Evolutionary conservation across 1,284 basidiomycete species (phyloP).

Genomic region (Amylostereum chailletii): DNA sequence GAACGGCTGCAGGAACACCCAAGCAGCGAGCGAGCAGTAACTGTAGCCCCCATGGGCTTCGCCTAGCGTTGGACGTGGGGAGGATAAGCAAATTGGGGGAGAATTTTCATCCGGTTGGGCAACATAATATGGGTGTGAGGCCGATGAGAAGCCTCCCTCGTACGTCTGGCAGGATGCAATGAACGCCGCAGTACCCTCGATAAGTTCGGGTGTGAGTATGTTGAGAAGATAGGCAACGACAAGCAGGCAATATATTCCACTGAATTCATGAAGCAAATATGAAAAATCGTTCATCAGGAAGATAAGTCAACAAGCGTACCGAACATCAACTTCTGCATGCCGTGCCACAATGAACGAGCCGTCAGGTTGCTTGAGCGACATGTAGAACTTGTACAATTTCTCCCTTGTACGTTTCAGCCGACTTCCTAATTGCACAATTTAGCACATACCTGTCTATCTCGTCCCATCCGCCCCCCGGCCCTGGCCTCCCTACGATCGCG

Average conservation of each 20-base stretch:
- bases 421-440: too few species aligned
- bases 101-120: constrained; percentile 2
- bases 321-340: constrained; percentile 89
- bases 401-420: constrained; percentile 28
- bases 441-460: constrained; percentile 60
- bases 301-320: constrained; percentile 36
- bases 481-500: constrained; percentile 73
- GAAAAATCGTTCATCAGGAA: neutral
- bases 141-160: constrained; percentile 91
- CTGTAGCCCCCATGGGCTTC: constrained; percentile 99
- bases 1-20: constrained; percentile 68
- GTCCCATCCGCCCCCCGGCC: constrained; percentile 76
- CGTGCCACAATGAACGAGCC: constrained; percentile 90
- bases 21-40: constrained; percentile 83
- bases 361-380: constrained; percentile 89
- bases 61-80: constrained; percentile 61
- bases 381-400: constrained; percentile 83
- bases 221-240: constrained; percentile 67
- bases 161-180: constrained; percentile 89
- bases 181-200: constrained; percentile 57
- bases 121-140: constrained; percentile 61
- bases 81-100: constrained; percentile 22
- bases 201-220: constrained; percentile 82
- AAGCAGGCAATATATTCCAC: constrained; percentile 73
- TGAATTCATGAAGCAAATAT: constrained; percentile 21